Percentiles rank a stretch among this genome's conserved stretches.
Evolutionary conservation across 306 rosid species (phyloP).

Genomic region (Cucurbita moschata): DNA sequence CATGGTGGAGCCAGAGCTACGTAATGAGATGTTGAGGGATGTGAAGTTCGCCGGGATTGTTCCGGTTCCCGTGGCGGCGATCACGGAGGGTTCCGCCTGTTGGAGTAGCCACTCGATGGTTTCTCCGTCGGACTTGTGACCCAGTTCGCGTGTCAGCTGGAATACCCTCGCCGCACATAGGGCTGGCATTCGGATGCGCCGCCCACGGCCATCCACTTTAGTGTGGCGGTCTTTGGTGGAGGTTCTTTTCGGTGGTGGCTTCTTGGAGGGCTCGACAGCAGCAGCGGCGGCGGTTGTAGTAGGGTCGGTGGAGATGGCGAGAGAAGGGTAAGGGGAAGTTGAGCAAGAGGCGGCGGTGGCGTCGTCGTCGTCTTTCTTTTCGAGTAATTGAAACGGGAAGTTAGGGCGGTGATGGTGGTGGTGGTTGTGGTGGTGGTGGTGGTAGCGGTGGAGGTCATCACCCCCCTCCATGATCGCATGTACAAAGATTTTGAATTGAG

Average conservation of each 20-base stretch:
- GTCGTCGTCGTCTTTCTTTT: constrained; percentile 60
- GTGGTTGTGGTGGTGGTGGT: constrained; percentile 21
- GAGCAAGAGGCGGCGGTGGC: constrained; percentile 32
- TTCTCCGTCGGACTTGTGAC: constrained; percentile 80
- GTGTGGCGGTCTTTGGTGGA: constrained; percentile 91
- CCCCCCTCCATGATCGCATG: constrained; percentile 87
- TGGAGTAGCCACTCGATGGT: constrained; percentile 85
- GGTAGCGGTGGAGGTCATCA: constrained; percentile 50
- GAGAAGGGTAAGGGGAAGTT: constrained; percentile 35
- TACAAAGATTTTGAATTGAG: neutral
- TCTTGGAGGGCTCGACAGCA: constrained; percentile 35
- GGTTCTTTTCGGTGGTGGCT: constrained; percentile 52
- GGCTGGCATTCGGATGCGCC: constrained; percentile 86
- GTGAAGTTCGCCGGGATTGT: constrained; percentile 91
- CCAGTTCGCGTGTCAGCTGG: constrained; percentile 68
- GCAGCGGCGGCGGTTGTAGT: neutral
- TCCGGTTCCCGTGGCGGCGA: constrained; percentile 91
- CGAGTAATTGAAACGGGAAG: constrained; percentile 80
- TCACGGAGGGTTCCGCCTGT: constrained; percentile 77
- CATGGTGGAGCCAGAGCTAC: constrained; percentile 89
- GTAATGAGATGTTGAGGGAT: constrained; percentile 52
- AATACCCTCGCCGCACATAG: constrained; percentile 83
- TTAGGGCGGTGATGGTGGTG: constrained; percentile 32
- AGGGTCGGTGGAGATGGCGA: constrained; percentile 35
- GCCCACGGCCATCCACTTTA: constrained; percentile 76